Conservation (phyloP, 1,284 basidiomycete genomes). For the Sanghuangporus sanghuang region DNA sequence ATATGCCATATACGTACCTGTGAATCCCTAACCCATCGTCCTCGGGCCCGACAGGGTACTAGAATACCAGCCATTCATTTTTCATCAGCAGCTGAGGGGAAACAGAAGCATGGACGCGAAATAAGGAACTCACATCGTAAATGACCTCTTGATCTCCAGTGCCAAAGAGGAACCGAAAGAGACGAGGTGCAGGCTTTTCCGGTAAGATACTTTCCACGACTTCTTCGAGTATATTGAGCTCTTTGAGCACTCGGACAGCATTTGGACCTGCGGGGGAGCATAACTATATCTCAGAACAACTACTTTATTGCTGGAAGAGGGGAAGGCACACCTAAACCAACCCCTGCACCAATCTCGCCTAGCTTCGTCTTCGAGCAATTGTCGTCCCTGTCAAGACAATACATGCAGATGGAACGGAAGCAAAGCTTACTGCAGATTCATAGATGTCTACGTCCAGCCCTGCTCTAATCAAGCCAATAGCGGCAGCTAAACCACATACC, state of each 20-base stretch:
- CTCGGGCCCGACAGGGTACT: constrained; percentile 33
- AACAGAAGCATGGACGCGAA: not conserved
- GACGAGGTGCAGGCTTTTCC: constrained; percentile 26
- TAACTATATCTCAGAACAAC: not conserved
- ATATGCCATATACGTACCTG: constrained; percentile 26
- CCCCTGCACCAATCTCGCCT: constrained; percentile 48
- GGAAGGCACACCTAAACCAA: constrained; percentile 40
- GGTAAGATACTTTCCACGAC: constrained; percentile 35
- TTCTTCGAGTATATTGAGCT: constrained; percentile 38
- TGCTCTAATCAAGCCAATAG: constrained; percentile 36
- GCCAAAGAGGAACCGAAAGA: constrained; percentile 40
- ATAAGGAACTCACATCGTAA: constrained; percentile 36
- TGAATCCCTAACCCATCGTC: constrained; percentile 39
- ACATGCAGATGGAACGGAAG: not conserved
- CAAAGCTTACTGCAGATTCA: constrained; percentile 38
- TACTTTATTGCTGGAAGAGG: not conserved
- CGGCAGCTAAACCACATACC: constrained; percentile 44
- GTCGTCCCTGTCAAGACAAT: not conserved
- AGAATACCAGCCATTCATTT: not conserved
- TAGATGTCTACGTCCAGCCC: constrained; percentile 45
- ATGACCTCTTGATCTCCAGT: constrained; percentile 37
- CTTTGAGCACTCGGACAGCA: constrained; percentile 40
- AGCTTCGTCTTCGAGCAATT: constrained; percentile 34
- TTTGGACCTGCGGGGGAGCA: constrained; percentile 38
- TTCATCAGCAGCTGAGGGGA: not conserved